A percentile compares a stretch with the other conserved stretches of the same genome.
phyloP scores from a whole-genome alignment of 2,329 filamentous ascomycete species.

The Blastomyces percursus region DNA sequence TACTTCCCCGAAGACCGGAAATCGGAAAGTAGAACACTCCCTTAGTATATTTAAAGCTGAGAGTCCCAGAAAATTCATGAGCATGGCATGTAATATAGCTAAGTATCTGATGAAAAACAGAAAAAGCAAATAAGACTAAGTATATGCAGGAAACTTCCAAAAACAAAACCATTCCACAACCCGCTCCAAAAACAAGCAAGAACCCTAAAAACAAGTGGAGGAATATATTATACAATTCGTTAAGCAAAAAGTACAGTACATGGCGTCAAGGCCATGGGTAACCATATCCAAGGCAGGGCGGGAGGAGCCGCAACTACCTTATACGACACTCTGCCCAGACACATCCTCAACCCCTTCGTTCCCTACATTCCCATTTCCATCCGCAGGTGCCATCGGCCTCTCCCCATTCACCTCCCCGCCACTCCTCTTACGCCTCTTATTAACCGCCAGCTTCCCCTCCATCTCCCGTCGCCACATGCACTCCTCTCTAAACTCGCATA shows the following conservation, averaged over 20 bases:
- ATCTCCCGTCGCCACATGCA: constrained; percentile 69
- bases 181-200: background rate
- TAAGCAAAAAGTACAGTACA: background rate
- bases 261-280: background rate
- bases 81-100: background rate
- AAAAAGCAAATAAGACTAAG: background rate
- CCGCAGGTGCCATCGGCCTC: background rate
- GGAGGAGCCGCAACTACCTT: background rate
- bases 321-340: constrained; percentile 2
- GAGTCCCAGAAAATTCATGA: background rate
- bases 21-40: background rate
- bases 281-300: background rate
- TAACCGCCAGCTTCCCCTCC: constrained; percentile 46
- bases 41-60: background rate
- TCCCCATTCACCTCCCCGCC: background rate
- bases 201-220: background rate
- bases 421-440: constrained; percentile 20
- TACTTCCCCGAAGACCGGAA: background rate
- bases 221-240: background rate
- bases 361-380: background rate
- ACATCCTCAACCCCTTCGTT: background rate
- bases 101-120: background rate
- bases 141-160: background rate
- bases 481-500: constrained; percentile 68
- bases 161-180: background rate